These are phyloP conservation scores for Scutellaria baicalensis DNA, from an alignment of 257 asterid species.

Conservation along the genomic window DNA sequence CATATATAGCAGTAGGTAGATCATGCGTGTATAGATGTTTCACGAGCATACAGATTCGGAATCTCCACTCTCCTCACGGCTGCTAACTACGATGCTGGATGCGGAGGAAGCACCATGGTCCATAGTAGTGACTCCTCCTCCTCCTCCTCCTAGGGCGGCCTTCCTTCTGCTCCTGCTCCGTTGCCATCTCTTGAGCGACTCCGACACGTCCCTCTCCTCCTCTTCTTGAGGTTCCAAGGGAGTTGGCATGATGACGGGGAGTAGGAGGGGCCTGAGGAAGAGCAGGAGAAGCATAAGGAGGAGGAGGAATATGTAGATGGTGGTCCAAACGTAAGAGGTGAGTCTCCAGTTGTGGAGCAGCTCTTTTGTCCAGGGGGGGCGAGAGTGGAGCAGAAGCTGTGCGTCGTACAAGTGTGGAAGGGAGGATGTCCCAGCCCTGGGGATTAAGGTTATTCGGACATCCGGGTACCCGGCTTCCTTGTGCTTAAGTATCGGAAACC, in stretches of 20 bases:
- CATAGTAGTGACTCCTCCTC: too few relatives aligned
- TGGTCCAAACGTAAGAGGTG: slow-evolving; percentile 65
- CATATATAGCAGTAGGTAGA: too few relatives aligned
- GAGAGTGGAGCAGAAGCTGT: slow-evolving; percentile 35
- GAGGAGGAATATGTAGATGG: slow-evolving; percentile 35
- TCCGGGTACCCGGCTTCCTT: slow-evolving; percentile 39
- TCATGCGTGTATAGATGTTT: too few relatives aligned
- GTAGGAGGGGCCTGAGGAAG: slow-evolving; percentile 44
- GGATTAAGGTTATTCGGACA: slow-evolving; percentile 43
- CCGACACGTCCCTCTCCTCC: slow-evolving; percentile 18
- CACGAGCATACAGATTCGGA: slow-evolving; percentile 61
- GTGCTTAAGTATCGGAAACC: slow-evolving; percentile 48
- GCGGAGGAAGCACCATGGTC: slow-evolving; percentile 18
- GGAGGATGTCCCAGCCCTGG: slow-evolving; percentile 50
- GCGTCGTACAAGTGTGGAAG: slow-evolving; percentile 71
- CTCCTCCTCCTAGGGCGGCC: slow-evolving; percentile 33
- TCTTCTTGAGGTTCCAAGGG: too few relatives aligned
- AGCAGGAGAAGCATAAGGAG: slow-evolving; percentile 30
- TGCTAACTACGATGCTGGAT: slow-evolving; percentile 35
- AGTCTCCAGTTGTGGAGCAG: slow-evolving; percentile 62
- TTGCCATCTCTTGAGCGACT: slow-evolving; percentile 38
- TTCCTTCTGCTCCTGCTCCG: slow-evolving; percentile 41
- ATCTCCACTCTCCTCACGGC: slow-evolving; percentile 40
- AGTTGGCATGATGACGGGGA: slow-evolving; percentile 26
- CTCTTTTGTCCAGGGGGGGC: slow-evolving; percentile 56